These are phyloP conservation scores for Pseudocercospora ulei DNA, from an alignment of 2,329 filamentous ascomycete genomes.

Conservation along the genomic window DNA sequence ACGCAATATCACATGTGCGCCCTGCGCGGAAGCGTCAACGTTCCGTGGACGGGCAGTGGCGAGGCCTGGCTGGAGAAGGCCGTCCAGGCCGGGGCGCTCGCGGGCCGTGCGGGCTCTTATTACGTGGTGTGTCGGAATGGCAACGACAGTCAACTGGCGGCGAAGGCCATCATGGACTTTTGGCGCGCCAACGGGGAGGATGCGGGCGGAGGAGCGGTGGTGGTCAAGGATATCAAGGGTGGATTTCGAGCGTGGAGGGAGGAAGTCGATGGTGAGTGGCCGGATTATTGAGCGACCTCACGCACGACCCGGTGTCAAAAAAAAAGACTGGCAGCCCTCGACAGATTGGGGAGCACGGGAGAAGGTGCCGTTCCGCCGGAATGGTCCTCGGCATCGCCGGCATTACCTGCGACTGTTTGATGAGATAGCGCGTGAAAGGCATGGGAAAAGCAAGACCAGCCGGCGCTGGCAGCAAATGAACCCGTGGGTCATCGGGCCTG, in stretches of 20 bases:
- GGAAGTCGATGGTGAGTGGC: conserved; percentile 52
- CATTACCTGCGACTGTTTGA: too few species aligned
- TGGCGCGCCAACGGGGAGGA: conserved; percentile 37
- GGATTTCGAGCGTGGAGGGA: conserved; percentile 65
- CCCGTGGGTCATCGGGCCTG: too few species aligned
- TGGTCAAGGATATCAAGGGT: conserved; percentile 61
- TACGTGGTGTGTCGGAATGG: conserved; percentile 62
- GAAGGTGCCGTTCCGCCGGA: too few species aligned
- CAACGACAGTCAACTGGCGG: conserved; percentile 66
- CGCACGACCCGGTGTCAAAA: too few species aligned
- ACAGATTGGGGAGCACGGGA: too few species aligned
- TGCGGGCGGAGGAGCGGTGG: conserved; percentile 42
- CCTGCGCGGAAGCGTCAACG: conserved; percentile 64
- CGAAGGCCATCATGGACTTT: conserved; percentile 54
- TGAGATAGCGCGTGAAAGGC: too few species aligned
- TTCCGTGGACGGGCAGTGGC: conserved; percentile 54
- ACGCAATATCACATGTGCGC: conserved; percentile 75
- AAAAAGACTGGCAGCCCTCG: too few species aligned
- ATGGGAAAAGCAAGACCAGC: too few species aligned
- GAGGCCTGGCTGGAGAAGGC: conserved; percentile 29
- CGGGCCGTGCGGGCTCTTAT: conserved; percentile 33
- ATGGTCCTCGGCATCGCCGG: too few species aligned
- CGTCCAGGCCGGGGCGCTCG: conserved; percentile 19
- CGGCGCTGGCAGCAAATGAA: too few species aligned
- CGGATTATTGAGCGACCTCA: conserved; percentile 52